Evolutionary conservation across 306 rosid genomes (phyloP).

Genomic region (Dicorynia guianensis): DNA sequence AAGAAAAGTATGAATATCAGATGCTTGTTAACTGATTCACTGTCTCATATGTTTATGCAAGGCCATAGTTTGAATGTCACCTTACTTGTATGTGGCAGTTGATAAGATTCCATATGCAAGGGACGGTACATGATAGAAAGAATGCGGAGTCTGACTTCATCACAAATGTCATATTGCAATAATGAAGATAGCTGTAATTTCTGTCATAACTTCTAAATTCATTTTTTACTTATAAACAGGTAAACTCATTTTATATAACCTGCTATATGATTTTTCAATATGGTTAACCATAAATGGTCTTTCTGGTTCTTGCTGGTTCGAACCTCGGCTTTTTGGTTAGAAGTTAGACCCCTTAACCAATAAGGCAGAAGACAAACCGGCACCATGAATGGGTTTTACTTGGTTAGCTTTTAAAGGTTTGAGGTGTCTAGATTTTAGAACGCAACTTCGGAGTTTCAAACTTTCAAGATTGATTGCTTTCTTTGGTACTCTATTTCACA

Average conservation of each 20-base stretch:
- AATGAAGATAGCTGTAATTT: background rate
- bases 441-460: background rate
- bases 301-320: too few relatives aligned
- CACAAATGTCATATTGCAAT: background rate
- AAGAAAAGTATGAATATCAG: background rate
- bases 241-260: too few relatives aligned
- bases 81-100: conserved; percentile 4
- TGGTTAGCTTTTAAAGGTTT: conserved; percentile 1
- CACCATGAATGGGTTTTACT: too few relatives aligned
- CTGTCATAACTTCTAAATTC: background rate
- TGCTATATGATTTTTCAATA: too few relatives aligned
- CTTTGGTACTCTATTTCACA: background rate
- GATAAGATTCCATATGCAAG: conserved; percentile 17
- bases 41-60: conserved; percentile 10
- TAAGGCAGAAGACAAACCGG: too few relatives aligned
- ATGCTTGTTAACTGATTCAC: background rate
- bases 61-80: conserved; percentile 17
- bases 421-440: conserved; percentile 8
- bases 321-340: too few relatives aligned
- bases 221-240: background rate
- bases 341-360: too few relatives aligned
- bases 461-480: conserved; percentile 8
- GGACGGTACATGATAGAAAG: background rate
- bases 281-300: too few relatives aligned
- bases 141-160: conserved; percentile 20